Base-by-base conservation (phyloP, 495 filamentous ascomycete genomes). In the Parathielavia hyrcaniae region DNA sequence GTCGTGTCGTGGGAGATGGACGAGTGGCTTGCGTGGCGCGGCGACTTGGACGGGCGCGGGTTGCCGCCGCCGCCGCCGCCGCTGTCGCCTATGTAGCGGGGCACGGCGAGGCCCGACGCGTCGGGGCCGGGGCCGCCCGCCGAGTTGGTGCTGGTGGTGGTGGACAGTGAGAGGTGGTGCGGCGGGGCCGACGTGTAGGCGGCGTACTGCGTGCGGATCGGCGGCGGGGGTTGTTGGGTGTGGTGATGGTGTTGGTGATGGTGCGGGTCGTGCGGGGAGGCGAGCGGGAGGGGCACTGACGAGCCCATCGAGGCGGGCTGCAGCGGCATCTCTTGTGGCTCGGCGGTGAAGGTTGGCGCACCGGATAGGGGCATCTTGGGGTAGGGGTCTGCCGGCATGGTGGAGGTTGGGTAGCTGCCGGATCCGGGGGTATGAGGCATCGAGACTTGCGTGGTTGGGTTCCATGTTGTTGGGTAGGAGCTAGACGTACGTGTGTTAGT, bases 21-120 rank as follows among this genome's bases (percentile, higher is more conserved):
- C 55, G 69, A 68, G 67, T 74, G 75, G 66, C 69, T 74, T n/a
- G 67, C 69, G 60, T 80, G 78, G 17, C 79, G 71, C 10, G 79
- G 77, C 53, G 73, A 78, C 63, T 82, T 82, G 45, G 77, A 65
- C 17, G 79, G 79, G 14, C 79, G 73, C 14, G 79, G 77, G 60
- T 82, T 81, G 53, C 66, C 74, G 55, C 66, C 74, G n/a, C n/a
- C n/a, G n/a, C n/a, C n/a, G n/a, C n/a, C n/a, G n/a, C n/a, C n/a
- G n/a, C n/a, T n/a, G 62, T 80, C 38, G 36, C 38, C 77, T 32
- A 81, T 70, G 62, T 78, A 79, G 53, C 75, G 69, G 22, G 73
- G 71, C 35, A 76, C 67, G 61, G 71, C 74, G 55, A 78, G 67
- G 26, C 6, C 6, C 39, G 68, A 67, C 62, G 66, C 67, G 62